Evolutionary conservation across 1,284 basidiomycete genomes (phyloP), one percentile per base, ranked within the genome.

Genomic region (Athelia sp.): DNA sequence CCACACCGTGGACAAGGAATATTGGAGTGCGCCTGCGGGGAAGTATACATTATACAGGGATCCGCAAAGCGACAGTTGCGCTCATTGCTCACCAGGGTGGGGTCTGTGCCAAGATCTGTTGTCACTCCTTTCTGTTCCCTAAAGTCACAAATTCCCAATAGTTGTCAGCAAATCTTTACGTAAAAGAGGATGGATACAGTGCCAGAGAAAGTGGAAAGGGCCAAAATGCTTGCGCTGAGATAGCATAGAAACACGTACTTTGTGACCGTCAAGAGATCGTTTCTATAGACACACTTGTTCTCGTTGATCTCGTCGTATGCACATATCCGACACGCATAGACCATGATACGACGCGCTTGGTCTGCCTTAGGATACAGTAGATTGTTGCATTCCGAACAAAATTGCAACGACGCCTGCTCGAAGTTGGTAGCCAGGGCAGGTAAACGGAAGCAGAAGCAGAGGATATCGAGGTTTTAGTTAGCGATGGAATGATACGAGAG

Each of bases 91-190:
- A 88, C 89, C 65, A 99, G 73, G 10, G 96, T 98, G 13, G 95
- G 90, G 64, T 99, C 96, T 38, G 88, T 80, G 50, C 90, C 89
- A 10, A 99, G 71, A 66, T 97, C 93, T 29, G 84, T 84, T 2
- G 91, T 95, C 24, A 98, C 87, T 47, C 96, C 96, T 3, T 91
- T 78, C 72, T 94, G 92, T 70, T 94, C 96, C 71, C 93, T 97
- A 42, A 36, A 47, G 53, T 46, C 43, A 21, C 4, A n/a, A 8
- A 19, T 6, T 13, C 26, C 26, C 4, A 29, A 29, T 21, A 43
- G 11, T 11, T 43, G 32, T 34, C 32, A 34, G 32, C 17, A 17
- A 17, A 17, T 17, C 11, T 11, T 11, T 34, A 42, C 24, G 22
- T 21, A 4, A 36, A 24, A 21, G 44, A 32, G n/a, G 31, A 35